Percentiles rank a stretch among this genome's conserved stretches.
Evolutionary conservation across 2,329 filamentous ascomycete genomes (phyloP).

Genomic region (Sporothrix inflata): DNA sequence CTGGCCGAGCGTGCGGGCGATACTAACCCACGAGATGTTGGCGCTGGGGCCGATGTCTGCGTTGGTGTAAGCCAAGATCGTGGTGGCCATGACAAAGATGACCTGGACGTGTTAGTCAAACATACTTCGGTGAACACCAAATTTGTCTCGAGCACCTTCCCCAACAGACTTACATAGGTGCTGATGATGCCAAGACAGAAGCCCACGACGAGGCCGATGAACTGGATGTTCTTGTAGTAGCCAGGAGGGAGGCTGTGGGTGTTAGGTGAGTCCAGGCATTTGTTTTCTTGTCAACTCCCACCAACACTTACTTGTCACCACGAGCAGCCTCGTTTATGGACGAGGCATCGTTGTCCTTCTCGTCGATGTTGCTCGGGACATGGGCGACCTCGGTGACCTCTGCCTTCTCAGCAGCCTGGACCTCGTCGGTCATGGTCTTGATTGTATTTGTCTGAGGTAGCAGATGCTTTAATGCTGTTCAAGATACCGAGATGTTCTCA

Average conservation of each 20-base stretch:
- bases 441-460: neutral
- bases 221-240: slow-evolving; percentile 43
- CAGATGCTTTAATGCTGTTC: neutral
- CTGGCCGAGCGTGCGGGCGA: slow-evolving; percentile 43
- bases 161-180: slow-evolving; percentile 30
- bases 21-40: slow-evolving; percentile 44
- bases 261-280: neutral
- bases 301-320: neutral
- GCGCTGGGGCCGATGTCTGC: slow-evolving; percentile 38
- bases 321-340: slow-evolving; percentile 15
- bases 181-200: slow-evolving; percentile 45
- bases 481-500: neutral
- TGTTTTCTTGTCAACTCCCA: neutral
- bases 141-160: no score
- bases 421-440: neutral
- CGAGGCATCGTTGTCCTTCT: slow-evolving; percentile 3
- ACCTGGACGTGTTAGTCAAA: slow-evolving; percentile 42
- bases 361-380: neutral
- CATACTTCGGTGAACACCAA: no score
- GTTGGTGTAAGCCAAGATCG: slow-evolving; percentile 28
- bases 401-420: neutral
- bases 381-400: neutral
- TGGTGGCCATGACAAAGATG: neutral
- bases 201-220: slow-evolving; percentile 42
- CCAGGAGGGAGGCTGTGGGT: slow-evolving; percentile 39